Base-by-base conservation (phyloP, 345 rosid genomes). In the Dipteronia sinensis region DNA sequence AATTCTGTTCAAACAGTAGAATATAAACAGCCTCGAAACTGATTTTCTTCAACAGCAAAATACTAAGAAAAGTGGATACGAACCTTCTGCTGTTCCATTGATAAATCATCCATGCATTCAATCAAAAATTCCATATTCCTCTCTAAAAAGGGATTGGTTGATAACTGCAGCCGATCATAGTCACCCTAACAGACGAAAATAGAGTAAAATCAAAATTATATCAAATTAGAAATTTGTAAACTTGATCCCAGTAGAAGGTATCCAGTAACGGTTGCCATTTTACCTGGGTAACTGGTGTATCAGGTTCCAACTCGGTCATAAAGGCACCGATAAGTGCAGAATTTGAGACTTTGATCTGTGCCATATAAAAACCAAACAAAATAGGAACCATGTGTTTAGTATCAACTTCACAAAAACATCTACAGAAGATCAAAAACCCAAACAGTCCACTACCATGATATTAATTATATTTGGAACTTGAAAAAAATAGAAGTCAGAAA, bases 321-420 rank as follows among this genome's bases (percentile, higher is more conserved):
- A 94, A 97, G 72, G 99, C 98, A 80, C 95, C 91, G 80, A 97
- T 88, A 77, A 97, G 99, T 0, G 99, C 95, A 77, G 99, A 97
- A 87, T 97, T 97, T 72, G 98, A 90, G 67, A 97, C 98, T 88
- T 97, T 97, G 78, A 97, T 91, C 99, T 97, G 92, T 69, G 68
- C 76, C 70, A 65, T 10, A 69, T 11, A 77, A 77, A 67, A 77
- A 77, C 63, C 56, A 72, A 16, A 56, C 34, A 78, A 17, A 40
- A 23, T 10, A 49, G 19, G 46, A 71, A 73, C 25, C 10, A 23
- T 19, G 31, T 6, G 62, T 63, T 65, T n/a, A 13, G 71, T 23
- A 78, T n/a, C 22, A 59, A 17, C 44, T 61, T 38, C 55, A 73
- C 22, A 63, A 2, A 13, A 66, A 59, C 47, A 61, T 27, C 40